Evolutionary conservation across 495 filamentous ascomycete species (phyloP).

Genomic region (Achaetomiella virescens): DNA sequence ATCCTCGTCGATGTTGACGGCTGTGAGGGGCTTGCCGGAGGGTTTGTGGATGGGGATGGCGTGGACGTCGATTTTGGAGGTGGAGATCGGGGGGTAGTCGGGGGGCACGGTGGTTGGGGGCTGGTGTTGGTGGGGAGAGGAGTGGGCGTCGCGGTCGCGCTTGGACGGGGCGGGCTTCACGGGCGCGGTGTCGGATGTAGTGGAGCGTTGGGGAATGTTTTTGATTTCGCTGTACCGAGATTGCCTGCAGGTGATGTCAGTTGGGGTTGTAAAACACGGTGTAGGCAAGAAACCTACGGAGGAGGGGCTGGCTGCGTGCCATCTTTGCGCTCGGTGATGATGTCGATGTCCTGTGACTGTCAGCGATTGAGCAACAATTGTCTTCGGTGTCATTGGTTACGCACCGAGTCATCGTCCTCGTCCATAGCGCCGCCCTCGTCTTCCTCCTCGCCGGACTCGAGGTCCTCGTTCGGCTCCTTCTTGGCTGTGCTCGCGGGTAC

Average conservation of each 20-base stretch:
- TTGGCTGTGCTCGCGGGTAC: constrained; percentile 16
- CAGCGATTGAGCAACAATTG: constrained; percentile 15
- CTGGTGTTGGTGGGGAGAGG: constrained; percentile 17
- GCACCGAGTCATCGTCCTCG: constrained; percentile 54
- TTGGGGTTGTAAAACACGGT: neutral
- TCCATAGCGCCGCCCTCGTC: constrained; percentile 71
- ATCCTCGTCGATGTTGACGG: constrained; percentile 77
- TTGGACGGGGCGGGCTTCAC: constrained; percentile 8
- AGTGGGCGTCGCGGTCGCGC: constrained; percentile 30
- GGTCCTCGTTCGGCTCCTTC: constrained; percentile 37
- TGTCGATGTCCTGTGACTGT: constrained; percentile 73
- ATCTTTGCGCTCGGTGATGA: constrained; percentile 83
- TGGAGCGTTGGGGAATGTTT: constrained; percentile 59
- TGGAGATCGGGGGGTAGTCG: constrained; percentile 52
- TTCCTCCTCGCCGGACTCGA: constrained; percentile 56
- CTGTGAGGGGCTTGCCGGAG: constrained; percentile 72
- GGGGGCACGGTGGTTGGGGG: constrained; percentile 7
- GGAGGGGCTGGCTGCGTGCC: constrained; percentile 64
- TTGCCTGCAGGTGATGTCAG: constrained; percentile 27
- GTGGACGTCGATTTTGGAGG: constrained; percentile 77
- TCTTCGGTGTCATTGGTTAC: constrained; percentile 2
- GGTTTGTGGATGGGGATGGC: constrained; percentile 71
- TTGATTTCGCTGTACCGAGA: constrained; percentile 57
- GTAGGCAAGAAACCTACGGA: constrained; percentile 41
- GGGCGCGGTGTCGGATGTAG: constrained; percentile 41